Evolutionary conservation across 1,284 basidiomycete genomes (phyloP).

Genomic region (Cystobasidium pallidum): DNA sequence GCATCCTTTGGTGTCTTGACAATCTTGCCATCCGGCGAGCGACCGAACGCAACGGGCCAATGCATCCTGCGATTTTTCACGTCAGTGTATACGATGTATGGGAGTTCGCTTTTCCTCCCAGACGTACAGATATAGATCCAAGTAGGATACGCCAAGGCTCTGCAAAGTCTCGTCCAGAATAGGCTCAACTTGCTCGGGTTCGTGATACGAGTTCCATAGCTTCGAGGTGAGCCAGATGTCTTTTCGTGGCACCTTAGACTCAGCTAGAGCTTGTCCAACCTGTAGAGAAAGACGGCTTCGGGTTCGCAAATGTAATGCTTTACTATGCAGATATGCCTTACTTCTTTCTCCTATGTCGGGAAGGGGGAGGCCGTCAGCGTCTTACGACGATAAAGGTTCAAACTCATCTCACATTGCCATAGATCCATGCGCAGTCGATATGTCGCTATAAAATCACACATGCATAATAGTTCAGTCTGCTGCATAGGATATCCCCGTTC

Average conservation of each 20-base stretch:
- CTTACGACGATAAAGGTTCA: no score
- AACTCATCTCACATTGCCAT: constrained; percentile 69
- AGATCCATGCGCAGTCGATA: constrained; percentile 57
- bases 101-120: no score
- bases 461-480: background rate
- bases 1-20: constrained; percentile 52
- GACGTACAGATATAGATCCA: constrained; percentile 71
- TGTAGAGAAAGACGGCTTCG: constrained; percentile 56
- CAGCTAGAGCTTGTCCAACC: constrained; percentile 77
- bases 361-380: background rate
- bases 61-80: background rate
- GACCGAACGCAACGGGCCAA: constrained; percentile 53
- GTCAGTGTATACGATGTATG: no score
- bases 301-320: no score
- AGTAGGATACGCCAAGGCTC: constrained; percentile 71
- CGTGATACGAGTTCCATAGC: constrained; percentile 68
- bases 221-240: constrained; percentile 72
- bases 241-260: constrained; percentile 64
- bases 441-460: constrained; percentile 12
- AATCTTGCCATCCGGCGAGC: constrained; percentile 50
- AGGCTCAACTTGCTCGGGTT: constrained; percentile 64
- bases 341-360: constrained; percentile 31
- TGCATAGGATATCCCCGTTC: no score
- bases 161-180: constrained; percentile 73
- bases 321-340: background rate